phyloP scores from a whole-genome alignment of 2,329 filamentous ascomycete species.

The Diaporthe velutina region DNA sequence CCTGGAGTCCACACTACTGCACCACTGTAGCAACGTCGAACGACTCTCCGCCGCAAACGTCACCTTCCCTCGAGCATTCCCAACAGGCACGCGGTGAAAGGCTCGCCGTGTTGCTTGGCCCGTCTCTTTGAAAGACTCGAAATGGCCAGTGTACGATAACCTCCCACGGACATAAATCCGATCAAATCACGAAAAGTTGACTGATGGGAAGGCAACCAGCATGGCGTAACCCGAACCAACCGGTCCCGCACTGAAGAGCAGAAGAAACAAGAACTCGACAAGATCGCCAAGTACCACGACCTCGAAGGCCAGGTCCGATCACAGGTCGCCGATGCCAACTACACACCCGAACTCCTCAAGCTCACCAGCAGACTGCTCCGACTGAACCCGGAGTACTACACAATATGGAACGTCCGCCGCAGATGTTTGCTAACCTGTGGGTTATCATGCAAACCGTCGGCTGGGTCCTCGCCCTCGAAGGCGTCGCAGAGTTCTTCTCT shows the following conservation, averaged over 20 bases:
- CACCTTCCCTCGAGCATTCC: not conserved
- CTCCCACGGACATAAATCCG: constrained; percentile 4
- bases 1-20: not conserved
- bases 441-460: constrained; percentile 67
- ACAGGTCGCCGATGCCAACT: constrained; percentile 69
- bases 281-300: constrained; percentile 81
- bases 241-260: constrained; percentile 76
- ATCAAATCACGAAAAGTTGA: constrained; percentile 33
- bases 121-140: constrained; percentile 5
- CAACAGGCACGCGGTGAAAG: constrained; percentile 14
- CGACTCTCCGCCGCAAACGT: constrained; percentile 13
- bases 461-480: constrained; percentile 66
- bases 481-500: constrained; percentile 66
- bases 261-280: constrained; percentile 77
- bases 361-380: constrained; percentile 80
- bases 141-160: constrained; percentile 39
- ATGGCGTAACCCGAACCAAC: constrained; percentile 82
- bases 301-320: constrained; percentile 76
- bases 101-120: not conserved
- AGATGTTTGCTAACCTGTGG: constrained; percentile 70
- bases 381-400: constrained; percentile 90
- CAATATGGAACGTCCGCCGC: constrained; percentile 90
- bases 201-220: constrained; percentile 63
- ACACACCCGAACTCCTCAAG: constrained; percentile 69
- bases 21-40: not conserved